Base-by-base conservation (phyloP, 1,284 basidiomycete genomes). In the Neonothopanus nambi region DNA sequence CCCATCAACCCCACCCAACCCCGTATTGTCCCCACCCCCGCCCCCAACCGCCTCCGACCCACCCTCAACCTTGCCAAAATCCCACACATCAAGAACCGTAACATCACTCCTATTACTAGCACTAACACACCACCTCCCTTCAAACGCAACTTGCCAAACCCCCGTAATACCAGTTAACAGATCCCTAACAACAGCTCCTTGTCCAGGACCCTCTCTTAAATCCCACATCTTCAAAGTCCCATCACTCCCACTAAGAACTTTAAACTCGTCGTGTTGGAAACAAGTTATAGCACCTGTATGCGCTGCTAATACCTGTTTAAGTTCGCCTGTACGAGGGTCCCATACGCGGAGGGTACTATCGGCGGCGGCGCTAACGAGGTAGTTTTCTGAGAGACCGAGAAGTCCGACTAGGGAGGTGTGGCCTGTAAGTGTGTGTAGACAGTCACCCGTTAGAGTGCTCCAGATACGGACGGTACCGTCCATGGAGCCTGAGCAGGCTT, bases 221-320 rank as follows among this genome's bases (percentile, higher is more conserved):
- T 97, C 91, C 95, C 95, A 98, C 82, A 97, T 90, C 77, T 97
- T 97, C 60, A 98, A 77, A 39, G 91, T 93, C n/a, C 95, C 95
- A 63, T 97, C 95, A 9, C 89, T 91, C 6, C 95, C 95, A 61
- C 88, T 92, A 40, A 98, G 79, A 47, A 98, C 92, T 68, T 96
- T 96, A 77, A 92, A 91, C 67, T 97, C 95, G 66, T 97, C 95
- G 64, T 97, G 95, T 70, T 95, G 91, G 81, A 97, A 97, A 70
- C 95, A 98, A 6, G 95, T 97, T 63, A 98, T 97, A 11, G 95
- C 94, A 20, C 93, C 94, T 3, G 90, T 88, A 69, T 97, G 95
- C 1, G 91, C 92, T 1, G 88, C 85, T 38, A 97, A 28, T 17
- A 35, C 42, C 63, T 94, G 87, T 33, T 82, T 84, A 36, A 92